These are phyloP conservation scores for Cavenderia fasciculata DNA, from an alignment of 78 protist genomes.

Conservation along the genomic window DNA sequence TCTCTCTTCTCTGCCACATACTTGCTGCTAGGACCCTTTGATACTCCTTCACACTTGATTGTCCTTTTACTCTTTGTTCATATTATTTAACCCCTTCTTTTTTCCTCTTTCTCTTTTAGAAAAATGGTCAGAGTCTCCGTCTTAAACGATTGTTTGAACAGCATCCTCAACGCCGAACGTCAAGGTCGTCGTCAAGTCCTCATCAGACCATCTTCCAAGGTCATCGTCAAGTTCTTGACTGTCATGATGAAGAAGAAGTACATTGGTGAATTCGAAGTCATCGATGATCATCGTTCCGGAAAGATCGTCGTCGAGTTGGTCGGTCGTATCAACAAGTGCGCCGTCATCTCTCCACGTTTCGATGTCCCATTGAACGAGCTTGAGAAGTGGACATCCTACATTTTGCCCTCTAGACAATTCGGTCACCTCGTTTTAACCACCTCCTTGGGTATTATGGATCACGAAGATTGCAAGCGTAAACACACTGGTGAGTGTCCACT, in stretches of 20 bases:
- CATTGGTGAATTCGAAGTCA: slow-evolving; percentile 99
- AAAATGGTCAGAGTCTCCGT: slow-evolving; percentile 95
- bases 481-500: no score
- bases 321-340: slow-evolving; percentile 99
- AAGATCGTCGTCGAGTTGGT: slow-evolving; percentile 98
- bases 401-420: slow-evolving; percentile 99
- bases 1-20: no score
- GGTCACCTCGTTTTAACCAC: slow-evolving; percentile 99
- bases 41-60: no score
- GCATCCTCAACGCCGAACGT: slow-evolving; percentile 97
- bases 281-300: slow-evolving; percentile 99
- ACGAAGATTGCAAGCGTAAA: slow-evolving; percentile 97
- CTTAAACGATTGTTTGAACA: slow-evolving; percentile 95
- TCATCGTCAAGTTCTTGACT: slow-evolving; percentile 97
- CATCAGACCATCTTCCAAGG: slow-evolving; percentile 98
- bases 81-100: no score
- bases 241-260: slow-evolving; percentile 99
- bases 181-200: slow-evolving; percentile 99
- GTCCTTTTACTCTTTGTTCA: no score
- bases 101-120: no score
- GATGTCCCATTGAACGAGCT: slow-evolving; percentile 77
- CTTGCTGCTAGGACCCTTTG: no score
- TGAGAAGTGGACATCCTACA: slow-evolving; percentile 90
- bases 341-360: slow-evolving; percentile 99
- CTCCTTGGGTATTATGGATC: slow-evolving; percentile 99